Evolutionary conservation across 2,329 filamentous ascomycete species (phyloP).

Genomic region (Fusarium compactum): DNA sequence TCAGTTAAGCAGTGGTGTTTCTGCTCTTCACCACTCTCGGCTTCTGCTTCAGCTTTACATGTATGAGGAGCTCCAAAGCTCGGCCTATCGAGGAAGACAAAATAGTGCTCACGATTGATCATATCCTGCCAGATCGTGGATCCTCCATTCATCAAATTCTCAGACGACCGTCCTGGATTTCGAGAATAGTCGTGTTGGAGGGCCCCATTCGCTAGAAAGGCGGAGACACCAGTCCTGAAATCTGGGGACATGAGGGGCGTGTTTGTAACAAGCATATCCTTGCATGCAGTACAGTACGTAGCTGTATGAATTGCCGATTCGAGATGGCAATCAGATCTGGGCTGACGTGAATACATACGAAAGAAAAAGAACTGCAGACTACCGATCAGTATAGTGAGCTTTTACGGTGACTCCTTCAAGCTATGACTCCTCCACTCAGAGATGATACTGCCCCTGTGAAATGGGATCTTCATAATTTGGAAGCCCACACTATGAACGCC

Average conservation of each 20-base stretch:
- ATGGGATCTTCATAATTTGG: not conserved
- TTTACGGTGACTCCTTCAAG: not conserved
- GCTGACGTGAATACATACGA: constrained; percentile 8
- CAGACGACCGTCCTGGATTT: not conserved
- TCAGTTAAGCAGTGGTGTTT: not conserved
- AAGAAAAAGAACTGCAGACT: not conserved
- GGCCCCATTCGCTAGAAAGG: constrained; percentile 23
- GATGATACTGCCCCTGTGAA: not conserved
- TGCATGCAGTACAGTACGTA: not conserved
- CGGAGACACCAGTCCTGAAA: constrained; percentile 45
- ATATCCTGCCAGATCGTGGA: constrained; percentile 9
- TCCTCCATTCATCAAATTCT: constrained; percentile 1
- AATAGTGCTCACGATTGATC: constrained; percentile 1
- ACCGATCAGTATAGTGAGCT: not conserved
- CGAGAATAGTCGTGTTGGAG: constrained; percentile 2
- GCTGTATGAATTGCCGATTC: constrained; percentile 16
- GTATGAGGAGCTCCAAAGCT: not conserved
- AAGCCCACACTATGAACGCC: not conserved
- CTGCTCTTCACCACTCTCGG: not conserved
- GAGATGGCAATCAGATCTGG: constrained; percentile 15
- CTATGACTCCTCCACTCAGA: not conserved
- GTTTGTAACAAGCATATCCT: constrained; percentile 15
- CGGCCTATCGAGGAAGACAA: not conserved
- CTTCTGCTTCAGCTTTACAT: not conserved
- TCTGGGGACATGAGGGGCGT: constrained; percentile 44